Base-by-base conservation (phyloP, 495 filamentous ascomycete species). In the Podospora pseudoanserina region DNA sequence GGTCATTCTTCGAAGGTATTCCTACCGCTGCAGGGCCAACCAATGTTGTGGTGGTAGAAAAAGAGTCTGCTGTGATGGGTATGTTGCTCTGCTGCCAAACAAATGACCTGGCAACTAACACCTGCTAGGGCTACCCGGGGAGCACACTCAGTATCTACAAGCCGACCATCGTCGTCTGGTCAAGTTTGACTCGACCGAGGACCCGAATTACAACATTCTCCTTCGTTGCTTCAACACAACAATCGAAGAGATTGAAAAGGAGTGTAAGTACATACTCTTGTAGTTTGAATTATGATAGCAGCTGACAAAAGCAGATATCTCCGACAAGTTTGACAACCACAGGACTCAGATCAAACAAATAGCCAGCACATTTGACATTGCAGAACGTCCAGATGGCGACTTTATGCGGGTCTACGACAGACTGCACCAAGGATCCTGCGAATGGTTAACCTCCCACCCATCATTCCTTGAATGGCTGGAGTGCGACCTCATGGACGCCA, bases 1-100 rank as follows among this genome's bases (percentile, higher is more conserved):
- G 73, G 39, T 83, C 83, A 9, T 85, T 85, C 68, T 85, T 81
- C 53, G 83, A 85, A 65, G 80, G 77, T 2, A 56, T 70, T 26
- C 69, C 65, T 39, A 84, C 80, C 1, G 34, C 59, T 3, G 60
- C 81, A 23, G 81, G 81, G 1, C 71, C 61, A 19, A 63, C 61
- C 9, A 63, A 39, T 44, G 61, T 63, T 13, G 30, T 82, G 26
- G 75, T 85, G 32, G 81, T 85, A 0, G 78, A 82, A 2, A 79
- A 75, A 59, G 76, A 82, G 19, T 84, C 81, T 0, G 81, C 83
- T 7, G 70, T 78, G 3, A 71, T 76, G 6, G 73, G 68, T 68
- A 65, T 11, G 70, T 67, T 20, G 23, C n/a, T 23, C 1, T 7
- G 55, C 4, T 58, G 55, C 55, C 7, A 19, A 58, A 18, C 11